Base-by-base conservation (phyloP, 768 basidiomycete genomes). In the Calvatia gigantea region DNA sequence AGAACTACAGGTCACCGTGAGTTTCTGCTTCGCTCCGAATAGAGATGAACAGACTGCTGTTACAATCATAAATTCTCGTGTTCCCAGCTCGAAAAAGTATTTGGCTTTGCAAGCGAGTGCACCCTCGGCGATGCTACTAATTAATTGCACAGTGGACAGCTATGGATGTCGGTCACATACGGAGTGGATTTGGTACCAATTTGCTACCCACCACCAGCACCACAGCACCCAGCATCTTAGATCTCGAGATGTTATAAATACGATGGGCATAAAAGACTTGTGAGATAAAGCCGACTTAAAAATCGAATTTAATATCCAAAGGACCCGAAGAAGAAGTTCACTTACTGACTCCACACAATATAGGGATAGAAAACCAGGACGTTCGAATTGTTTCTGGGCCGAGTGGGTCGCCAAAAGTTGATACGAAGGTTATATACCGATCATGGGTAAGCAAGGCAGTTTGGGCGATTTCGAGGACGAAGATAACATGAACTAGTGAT, bases 381-480 rank as follows among this genome's bases (percentile, higher is more conserved):
- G 29, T 15, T 41, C 25, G 35, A n/a, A 51, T 29, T 2, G 6
- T 14, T 6, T 41, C 50, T 27, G 32, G 23, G 17, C 14, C 38
- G 1, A 25, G 11, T 25, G 38, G 11, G 19, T 51, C 21, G 14
- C 37, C 50, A 17, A 15, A 51, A 1, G 15, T 39, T 5, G 41
- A 21, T n/a, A 51, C 50, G 12, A 51, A 51, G 6, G 25, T 28
- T 31, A 9, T 12, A 31, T 51, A 51, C 12, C 14, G 11, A 31
- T 41, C 23, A 17, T 29, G 38, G 38, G 50, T 51, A 4, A 32
- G 61, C 47, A 73, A 43, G 3, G 63, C 25, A 0, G 70, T 69
- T 52, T 73, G 70, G 2, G 65, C 48, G n/a, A 68, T 41, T 44
- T 71, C 70, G 29, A 71, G 21, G 4, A 60, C 12, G 17, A 68